Evolutionary conservation across 1,284 basidiomycete genomes (phyloP), one percentile per base, ranked within the genome.

Genomic region (Rhodotorula sp.): DNA sequence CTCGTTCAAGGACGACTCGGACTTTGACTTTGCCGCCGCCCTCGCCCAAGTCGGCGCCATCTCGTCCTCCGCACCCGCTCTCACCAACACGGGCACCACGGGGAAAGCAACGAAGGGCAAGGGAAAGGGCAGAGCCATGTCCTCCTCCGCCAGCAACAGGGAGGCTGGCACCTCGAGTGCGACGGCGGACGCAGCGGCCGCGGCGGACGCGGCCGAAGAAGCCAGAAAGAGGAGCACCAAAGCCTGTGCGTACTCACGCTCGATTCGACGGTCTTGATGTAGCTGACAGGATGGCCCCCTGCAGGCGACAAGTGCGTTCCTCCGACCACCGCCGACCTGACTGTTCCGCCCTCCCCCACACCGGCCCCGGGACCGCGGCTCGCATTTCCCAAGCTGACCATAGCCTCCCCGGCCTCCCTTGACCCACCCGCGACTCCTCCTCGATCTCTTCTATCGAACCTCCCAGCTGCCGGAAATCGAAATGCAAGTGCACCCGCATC

Each of bases 391-490:
- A 18, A 56, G 46, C 29, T 58, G 31, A 62, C 34, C 12, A 57
- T 34, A 26, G 12, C 54, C 6, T 12, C 34, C 46, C 14, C 14
- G 7, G 2, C 49, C 57, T 48, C n/a, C 39, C 8, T 39, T 12
- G 47, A 14, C 1, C 10, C 34, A 16, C 31, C 48, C 47, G 14
- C 2, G 3, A 43, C 39, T 18, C 26, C 12, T 29, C 54, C 21
- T 6, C 39, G 3, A 14, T 7, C 34, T 12, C 8, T 31, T 1
- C 59, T 18, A 43, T 26, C 31, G 20, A 4, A 4, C 29, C 5
- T n/a, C n/a, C 43, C 81, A 90, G 91, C 79, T 92, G 91, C 81
- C 86, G 90, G 70, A 91, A 90, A 80, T 89, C 89, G 7, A 91
- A 91, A 80, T 90, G 88, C 84, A 90, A 90, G 81, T 90, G 89